phyloP scores from a whole-genome alignment of 176 grass and related monocot genomes.

The Rhynchospora tenuis region DNA sequence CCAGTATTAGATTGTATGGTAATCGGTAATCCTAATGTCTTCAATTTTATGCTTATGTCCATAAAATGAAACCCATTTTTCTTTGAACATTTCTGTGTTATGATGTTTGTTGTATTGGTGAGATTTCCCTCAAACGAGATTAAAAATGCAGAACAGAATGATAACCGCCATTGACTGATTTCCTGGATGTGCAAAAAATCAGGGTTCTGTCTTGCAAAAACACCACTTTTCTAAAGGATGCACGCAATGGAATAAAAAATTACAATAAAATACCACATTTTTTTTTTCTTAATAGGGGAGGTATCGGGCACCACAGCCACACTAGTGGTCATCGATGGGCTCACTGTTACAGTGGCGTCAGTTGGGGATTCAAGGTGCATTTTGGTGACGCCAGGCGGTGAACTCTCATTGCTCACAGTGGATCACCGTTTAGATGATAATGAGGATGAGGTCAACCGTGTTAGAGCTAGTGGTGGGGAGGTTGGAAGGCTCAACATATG shows the following conservation, averaged over 20 bases:
- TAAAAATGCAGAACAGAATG: neutral
- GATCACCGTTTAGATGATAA: conserved; percentile 93
- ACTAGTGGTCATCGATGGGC: conserved; percentile 73
- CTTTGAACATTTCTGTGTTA: neutral
- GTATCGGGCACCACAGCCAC: conserved; percentile 88
- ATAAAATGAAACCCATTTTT: neutral
- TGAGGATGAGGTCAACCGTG: conserved; percentile 81
- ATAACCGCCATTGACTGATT: neutral
- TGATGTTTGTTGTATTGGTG: neutral
- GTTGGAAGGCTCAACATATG: conserved; percentile 88
- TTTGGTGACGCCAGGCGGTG: conserved; percentile 57
- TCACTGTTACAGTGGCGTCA: conserved; percentile 87
- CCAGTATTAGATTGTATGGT: neutral
- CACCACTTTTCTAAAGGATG: neutral
- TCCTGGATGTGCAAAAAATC: neutral
- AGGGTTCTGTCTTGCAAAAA: neutral
- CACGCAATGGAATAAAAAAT: neutral
- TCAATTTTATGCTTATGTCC: neutral
- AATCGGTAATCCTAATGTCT: neutral
- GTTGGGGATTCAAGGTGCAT: conserved; percentile 96
- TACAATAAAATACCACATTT: neutral
- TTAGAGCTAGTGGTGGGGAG: conserved; percentile 86
- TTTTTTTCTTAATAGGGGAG: conserved; percentile 43
- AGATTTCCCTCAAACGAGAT: neutral
- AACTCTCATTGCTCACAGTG: conserved; percentile 75